phyloP scores from a whole-genome alignment of 768 basidiomycete species.

The Boletus sp. region DNA sequence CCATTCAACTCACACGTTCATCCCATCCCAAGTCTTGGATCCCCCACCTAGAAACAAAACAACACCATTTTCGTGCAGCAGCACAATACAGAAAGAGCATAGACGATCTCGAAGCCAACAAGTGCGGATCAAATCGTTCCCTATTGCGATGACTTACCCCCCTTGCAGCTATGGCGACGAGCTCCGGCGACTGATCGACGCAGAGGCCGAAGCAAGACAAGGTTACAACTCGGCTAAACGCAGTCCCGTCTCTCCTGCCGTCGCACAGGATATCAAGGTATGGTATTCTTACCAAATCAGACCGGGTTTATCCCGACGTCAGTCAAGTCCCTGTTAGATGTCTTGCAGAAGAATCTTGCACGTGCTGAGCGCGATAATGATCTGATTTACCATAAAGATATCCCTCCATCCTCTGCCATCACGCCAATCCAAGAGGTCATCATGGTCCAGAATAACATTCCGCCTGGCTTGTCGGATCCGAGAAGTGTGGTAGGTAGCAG shows the following conservation, averaged over 20 bases:
- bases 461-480: conserved; percentile 58
- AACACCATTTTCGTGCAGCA: conserved; percentile 83
- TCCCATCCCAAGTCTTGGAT: conserved; percentile 57
- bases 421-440: conserved; percentile 59
- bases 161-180: conserved; percentile 79
- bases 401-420: conserved; percentile 72
- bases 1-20: conserved; percentile 8
- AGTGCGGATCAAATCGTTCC: conserved; percentile 38
- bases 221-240: conserved; percentile 68
- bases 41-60: conserved; percentile 79
- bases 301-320: background rate
- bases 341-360: conserved; percentile 59
- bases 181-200: conserved; percentile 72
- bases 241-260: conserved; percentile 56
- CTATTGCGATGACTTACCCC: conserved; percentile 3
- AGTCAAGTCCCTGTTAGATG: conserved; percentile 71
- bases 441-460: conserved; percentile 61
- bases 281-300: background rate
- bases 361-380: conserved; percentile 91
- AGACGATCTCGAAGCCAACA: conserved; percentile 80
- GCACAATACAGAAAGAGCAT: conserved; percentile 86
- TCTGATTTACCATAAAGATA: conserved; percentile 88
- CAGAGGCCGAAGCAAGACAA: conserved; percentile 64
- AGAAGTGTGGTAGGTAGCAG: conserved; percentile 50
- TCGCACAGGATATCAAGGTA: conserved; percentile 81